Evolutionary conservation across 371 early-diverging fungal genomes (phyloP).

Genomic region (Mortierella sp.): DNA sequence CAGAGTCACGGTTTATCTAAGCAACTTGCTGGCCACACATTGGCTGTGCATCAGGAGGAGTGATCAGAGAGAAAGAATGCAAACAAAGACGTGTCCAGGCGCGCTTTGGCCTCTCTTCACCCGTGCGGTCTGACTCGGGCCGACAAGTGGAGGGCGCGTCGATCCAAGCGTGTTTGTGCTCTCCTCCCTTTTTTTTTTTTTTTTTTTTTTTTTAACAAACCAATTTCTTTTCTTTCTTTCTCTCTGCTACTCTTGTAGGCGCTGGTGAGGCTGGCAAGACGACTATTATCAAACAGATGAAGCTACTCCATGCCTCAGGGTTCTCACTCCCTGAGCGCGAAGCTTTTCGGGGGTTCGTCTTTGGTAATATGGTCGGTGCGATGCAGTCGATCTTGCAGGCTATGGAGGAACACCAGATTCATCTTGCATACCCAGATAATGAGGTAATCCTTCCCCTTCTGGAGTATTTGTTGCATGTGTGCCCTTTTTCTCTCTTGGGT

Average conservation of each 20-base stretch:
- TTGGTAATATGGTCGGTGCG: conserved; percentile 88
- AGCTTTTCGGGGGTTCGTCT: conserved; percentile 90
- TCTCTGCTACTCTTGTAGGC: conserved; percentile 62
- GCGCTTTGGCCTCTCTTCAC: not conserved
- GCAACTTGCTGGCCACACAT: not conserved
- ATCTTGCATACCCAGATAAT: conserved; percentile 66
- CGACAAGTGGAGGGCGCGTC: not conserved
- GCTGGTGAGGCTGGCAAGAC: conserved; percentile 97
- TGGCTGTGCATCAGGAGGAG: not conserved
- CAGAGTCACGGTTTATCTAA: not conserved
- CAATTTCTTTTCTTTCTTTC: not conserved
- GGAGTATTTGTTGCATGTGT: conserved; percentile 62
- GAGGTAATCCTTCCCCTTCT: conserved; percentile 27
- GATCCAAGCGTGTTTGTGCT: not conserved
- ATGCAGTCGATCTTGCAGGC: conserved; percentile 90
- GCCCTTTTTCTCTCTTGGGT: conserved; percentile 22
- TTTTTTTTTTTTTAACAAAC: not conserved
- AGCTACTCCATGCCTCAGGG: conserved; percentile 91
- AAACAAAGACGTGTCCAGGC: not conserved
- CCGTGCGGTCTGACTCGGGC: not conserved
- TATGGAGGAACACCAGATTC: conserved; percentile 79
- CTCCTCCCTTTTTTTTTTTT: not conserved
- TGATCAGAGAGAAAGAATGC: not conserved
- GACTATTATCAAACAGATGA: conserved; percentile 97
- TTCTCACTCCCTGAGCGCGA: conserved; percentile 84